Evolutionary conservation across 2,329 filamentous ascomycete species (phyloP).

Genomic region (Nemania abortiva): DNA sequence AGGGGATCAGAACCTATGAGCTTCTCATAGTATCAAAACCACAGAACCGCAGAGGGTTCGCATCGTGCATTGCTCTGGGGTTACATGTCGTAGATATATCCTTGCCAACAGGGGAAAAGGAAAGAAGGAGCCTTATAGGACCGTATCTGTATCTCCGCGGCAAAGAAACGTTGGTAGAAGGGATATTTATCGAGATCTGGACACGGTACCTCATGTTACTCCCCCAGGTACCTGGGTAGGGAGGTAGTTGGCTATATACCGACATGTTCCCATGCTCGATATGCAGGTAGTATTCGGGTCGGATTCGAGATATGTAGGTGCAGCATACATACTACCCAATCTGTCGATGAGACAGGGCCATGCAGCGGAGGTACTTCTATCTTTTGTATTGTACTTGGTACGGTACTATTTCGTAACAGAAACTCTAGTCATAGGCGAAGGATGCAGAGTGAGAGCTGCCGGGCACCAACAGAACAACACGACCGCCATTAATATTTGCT

Average conservation of each 20-base stretch:
- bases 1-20: background rate
- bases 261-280: constrained; percentile 1
- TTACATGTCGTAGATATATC: constrained; percentile 24
- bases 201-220: constrained; percentile 1
- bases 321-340: background rate
- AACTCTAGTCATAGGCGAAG: constrained; percentile 31
- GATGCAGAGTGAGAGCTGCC: background rate
- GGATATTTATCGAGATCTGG: background rate
- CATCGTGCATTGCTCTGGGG: background rate
- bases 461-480: background rate
- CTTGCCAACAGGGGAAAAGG: background rate
- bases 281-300: background rate
- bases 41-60: background rate
- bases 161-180: background rate
- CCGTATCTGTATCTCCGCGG: constrained; percentile 33
- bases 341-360: background rate
- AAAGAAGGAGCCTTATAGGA: background rate
- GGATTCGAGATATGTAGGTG: background rate
- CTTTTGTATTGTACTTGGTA: background rate
- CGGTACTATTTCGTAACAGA: constrained; percentile 40
- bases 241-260: background rate
- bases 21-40: background rate
- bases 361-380: background rate
- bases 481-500: constrained; percentile 27
- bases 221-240: background rate